These are phyloP conservation scores for Penicillium lagena DNA, from an alignment of 495 filamentous ascomycete species.

Conservation along the genomic window DNA sequence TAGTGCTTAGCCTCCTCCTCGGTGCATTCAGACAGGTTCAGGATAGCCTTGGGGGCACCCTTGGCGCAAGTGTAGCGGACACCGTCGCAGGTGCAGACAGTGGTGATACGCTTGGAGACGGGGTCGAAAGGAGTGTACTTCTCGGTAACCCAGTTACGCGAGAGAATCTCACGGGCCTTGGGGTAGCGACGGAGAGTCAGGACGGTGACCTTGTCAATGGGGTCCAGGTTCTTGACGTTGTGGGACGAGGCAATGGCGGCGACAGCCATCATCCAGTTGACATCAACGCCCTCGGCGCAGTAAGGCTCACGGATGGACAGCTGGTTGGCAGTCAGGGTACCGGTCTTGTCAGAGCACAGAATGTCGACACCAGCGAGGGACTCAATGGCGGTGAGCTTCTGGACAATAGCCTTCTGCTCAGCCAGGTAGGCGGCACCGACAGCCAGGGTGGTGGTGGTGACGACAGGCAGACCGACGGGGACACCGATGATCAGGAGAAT, in stretches of 20 bases:
- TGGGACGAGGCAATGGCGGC: constrained; percentile 69
- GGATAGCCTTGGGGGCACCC: constrained; percentile 69
- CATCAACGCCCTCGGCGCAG: constrained; percentile 66
- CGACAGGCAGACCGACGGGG: constrained; percentile 69
- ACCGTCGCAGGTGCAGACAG: constrained; percentile 58
- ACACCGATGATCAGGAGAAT: constrained; percentile 69
- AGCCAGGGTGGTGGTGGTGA: constrained; percentile 68
- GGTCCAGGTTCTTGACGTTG: constrained; percentile 71
- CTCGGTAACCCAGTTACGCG: constrained; percentile 65
- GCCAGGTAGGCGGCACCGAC: constrained; percentile 71
- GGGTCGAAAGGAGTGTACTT: constrained; percentile 76
- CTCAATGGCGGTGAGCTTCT: constrained; percentile 72
- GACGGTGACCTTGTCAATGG: constrained; percentile 72
- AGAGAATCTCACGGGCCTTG: constrained; percentile 63
- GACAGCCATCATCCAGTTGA: constrained; percentile 77
- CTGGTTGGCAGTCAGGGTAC: constrained; percentile 75
- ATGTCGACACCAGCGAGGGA: constrained; percentile 72
- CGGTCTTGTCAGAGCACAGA: constrained; percentile 72
- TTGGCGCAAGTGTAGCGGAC: constrained; percentile 64
- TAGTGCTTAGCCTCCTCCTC: constrained; percentile 58
- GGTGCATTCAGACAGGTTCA: constrained; percentile 58
- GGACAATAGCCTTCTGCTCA: constrained; percentile 69
- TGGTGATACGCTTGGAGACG: constrained; percentile 72
- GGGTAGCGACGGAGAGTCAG: constrained; percentile 68
- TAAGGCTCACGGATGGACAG: constrained; percentile 69